Evolutionary conservation across 179 eudicot genomes (phyloP).

Genomic region (Patellifolia procumbens): DNA sequence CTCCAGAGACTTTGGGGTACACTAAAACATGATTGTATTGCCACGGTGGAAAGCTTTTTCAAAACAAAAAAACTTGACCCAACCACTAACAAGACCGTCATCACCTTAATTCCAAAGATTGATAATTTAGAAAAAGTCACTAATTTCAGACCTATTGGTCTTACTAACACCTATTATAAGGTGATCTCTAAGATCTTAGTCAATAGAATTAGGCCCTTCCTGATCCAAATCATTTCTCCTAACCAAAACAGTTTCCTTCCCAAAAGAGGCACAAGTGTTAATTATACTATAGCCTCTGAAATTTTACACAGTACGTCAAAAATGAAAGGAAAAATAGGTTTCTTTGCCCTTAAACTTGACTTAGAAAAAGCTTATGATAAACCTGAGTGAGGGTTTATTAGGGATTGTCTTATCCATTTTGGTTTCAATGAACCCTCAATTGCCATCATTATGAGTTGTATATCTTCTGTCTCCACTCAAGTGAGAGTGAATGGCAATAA

Average conservation of each 20-base stretch:
- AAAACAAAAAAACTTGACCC: no score
- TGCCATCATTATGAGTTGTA: neutral
- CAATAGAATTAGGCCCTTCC: neutral
- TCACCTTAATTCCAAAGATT: neutral
- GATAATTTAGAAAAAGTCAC: neutral
- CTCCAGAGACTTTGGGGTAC: no score
- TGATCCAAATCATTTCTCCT: neutral
- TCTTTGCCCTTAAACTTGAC: neutral
- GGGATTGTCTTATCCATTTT: neutral
- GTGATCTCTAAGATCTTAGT: neutral
- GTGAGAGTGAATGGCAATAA: neutral
- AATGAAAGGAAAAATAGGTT: neutral
- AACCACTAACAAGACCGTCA: neutral
- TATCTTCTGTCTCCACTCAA: neutral
- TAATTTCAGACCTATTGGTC: neutral
- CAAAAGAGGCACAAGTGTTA: neutral
- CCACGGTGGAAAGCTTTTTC: no score
- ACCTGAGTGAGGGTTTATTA: neutral
- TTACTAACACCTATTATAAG: neutral
- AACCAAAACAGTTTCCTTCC: neutral
- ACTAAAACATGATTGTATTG: no score
- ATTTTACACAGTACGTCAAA: neutral
- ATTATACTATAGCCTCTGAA: neutral
- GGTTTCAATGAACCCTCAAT: neutral
- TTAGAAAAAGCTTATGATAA: neutral